Evolutionary conservation across 2,329 filamentous ascomycete species (phyloP), one percentile per base, ranked within the genome.

Genomic region (Penicillium sp.): DNA sequence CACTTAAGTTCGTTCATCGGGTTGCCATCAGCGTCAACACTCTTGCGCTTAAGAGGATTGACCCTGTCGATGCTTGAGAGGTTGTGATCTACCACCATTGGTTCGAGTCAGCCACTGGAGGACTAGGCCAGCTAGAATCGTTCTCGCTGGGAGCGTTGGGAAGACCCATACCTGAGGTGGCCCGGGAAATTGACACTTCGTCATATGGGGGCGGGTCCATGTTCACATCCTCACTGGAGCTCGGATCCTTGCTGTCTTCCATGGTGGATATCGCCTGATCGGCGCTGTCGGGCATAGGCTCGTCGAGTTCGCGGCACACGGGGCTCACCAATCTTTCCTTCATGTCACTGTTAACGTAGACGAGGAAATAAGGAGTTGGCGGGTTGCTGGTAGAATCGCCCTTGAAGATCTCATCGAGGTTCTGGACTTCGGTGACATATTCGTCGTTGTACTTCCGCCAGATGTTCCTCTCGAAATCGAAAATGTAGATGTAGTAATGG

Each of bases 371-470:
- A 2, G 91, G 91, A 46, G 91, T 92, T 4, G 91, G 90, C 0
- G 83, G 73, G 76, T 86, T 74, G 60, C 72, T 72, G 10, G 78
- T 82, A 56, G 84, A 86, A 46, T 90, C 80, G 57, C 84, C 81
- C 22, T 83, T 79, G 60, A 94, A 86, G 39, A 96, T 90, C 47
- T 88, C 83, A 14, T 80, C 79, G 7, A 83, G 79, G 64, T 90
- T 83, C 13, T 79, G 77, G 24, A 86, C 82, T 59, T 90, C 85
- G 2, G 84, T 87, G 22, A 99, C 92, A 14, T 82, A 82, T 50
- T 88, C 88, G 67, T 99, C 94, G 70, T 99, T 99, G 79, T 97
- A 99, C 67, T 90, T 91, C 54, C 92, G 87, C 92, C 94, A 99
- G 18, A 92, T 79, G 34, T 86, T 77, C 44, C 85, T 83, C 60